These are phyloP conservation scores for Heliosperma pusillum DNA, from an alignment of 148 eudicot genomes.

Conservation along the genomic window DNA sequence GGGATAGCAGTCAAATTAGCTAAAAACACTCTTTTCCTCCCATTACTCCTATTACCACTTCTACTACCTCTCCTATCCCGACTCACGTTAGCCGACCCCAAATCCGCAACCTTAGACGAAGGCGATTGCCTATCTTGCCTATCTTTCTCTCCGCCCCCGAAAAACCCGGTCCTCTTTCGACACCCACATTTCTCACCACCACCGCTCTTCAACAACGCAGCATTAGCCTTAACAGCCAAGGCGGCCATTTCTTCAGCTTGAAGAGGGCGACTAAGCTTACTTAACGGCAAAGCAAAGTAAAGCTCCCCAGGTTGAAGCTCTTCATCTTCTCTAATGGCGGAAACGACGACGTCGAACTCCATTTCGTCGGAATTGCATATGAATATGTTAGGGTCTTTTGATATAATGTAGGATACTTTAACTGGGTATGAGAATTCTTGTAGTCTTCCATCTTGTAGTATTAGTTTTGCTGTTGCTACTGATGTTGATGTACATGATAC, in stretches of 20 bases:
- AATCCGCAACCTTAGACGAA: slow-evolving; percentile 37
- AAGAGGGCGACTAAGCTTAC: slow-evolving; percentile 42
- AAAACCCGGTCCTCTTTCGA: slow-evolving; percentile 27
- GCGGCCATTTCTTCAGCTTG: slow-evolving; percentile 90
- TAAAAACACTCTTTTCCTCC: slow-evolving; percentile 30
- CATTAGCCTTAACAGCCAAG: slow-evolving; percentile 82
- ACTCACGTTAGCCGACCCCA: slow-evolving; percentile 18
- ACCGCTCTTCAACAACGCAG: slow-evolving; percentile 47
- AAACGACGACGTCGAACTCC: slow-evolving; percentile 67
- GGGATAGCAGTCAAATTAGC: slow-evolving; percentile 57
- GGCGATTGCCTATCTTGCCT: background rate
- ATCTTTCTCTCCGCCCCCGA: slow-evolving; percentile 24
- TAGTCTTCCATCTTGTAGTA: slow-evolving; percentile 23
- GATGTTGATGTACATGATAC: slow-evolving; percentile 25
- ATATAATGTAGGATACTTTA: slow-evolving; percentile 22
- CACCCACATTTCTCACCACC: slow-evolving; percentile 42
- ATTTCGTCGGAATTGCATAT: slow-evolving; percentile 79
- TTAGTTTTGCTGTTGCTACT: slow-evolving; percentile 25
- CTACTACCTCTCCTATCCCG: background rate
- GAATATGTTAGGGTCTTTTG: slow-evolving; percentile 21
- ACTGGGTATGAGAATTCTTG: slow-evolving; percentile 31
- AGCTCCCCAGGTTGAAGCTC: slow-evolving; percentile 69
- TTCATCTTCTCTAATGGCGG: slow-evolving; percentile 48
- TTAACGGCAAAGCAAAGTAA: slow-evolving; percentile 69
- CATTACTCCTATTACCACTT: slow-evolving; percentile 20